Evolutionary conservation across 116 monocot species (phyloP).

Genomic region (Dioscorea cayenensis): DNA sequence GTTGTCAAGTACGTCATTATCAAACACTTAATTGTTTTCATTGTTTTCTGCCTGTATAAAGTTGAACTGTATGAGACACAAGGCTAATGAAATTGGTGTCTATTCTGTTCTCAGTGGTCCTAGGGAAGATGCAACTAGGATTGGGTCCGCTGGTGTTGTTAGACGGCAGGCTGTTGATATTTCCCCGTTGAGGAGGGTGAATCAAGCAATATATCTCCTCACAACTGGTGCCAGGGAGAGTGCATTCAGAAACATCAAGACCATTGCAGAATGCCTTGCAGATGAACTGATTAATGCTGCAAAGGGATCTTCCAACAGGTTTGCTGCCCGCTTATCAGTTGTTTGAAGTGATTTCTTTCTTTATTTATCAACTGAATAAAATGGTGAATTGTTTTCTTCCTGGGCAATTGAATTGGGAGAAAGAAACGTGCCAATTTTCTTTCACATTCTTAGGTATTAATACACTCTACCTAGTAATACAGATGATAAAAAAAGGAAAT

Average conservation of each 20-base stretch:
- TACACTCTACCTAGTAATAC: too few species aligned
- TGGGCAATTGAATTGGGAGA: too few species aligned
- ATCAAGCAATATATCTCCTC: slow-evolving; percentile 83
- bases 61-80: too few species aligned
- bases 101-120: slow-evolving; percentile 48
- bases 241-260: slow-evolving; percentile 87
- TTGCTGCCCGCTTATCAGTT: background rate
- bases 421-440: too few species aligned
- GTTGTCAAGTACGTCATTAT: too few species aligned
- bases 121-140: slow-evolving; percentile 87
- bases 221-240: slow-evolving; percentile 90
- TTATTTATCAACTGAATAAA: too few species aligned
- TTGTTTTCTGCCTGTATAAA: too few species aligned
- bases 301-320: slow-evolving; percentile 92
- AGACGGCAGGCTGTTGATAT: slow-evolving; percentile 92
- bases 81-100: too few species aligned
- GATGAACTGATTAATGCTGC: slow-evolving; percentile 93
- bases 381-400: too few species aligned
- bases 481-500: too few species aligned
- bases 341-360: background rate
- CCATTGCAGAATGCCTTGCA: slow-evolving; percentile 91
- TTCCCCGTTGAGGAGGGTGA: slow-evolving; percentile 78
- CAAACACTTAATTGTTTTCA: too few species aligned
- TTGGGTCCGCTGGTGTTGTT: slow-evolving; percentile 95
- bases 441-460: too few species aligned